Percentiles rank a stretch among this genome's conserved stretches.
Evolutionary conservation across 2,329 filamentous ascomycete species (phyloP).

Genomic region (Fusarium sp.): DNA sequence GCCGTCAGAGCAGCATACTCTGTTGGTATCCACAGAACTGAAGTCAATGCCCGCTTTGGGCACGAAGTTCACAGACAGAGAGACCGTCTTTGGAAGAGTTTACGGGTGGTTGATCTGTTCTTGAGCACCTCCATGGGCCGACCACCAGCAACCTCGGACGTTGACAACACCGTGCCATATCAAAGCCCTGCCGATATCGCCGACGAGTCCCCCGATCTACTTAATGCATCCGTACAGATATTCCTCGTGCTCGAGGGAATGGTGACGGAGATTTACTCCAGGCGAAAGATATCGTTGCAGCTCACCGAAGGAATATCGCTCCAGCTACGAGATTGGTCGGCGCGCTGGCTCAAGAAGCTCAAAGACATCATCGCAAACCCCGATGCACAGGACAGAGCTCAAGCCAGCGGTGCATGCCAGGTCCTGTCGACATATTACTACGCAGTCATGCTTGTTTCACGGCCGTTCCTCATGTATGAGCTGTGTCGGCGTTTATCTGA

Average conservation of each 20-base stretch:
- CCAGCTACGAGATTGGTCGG: conserved; percentile 68
- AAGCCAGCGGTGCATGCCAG: conserved; percentile 65
- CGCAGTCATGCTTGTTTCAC: conserved; percentile 70
- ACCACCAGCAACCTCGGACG: conserved; percentile 67
- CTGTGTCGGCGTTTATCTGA: conserved; percentile 63
- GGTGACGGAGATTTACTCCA: conserved; percentile 68
- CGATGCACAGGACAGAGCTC: conserved; percentile 43
- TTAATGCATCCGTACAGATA: conserved; percentile 69
- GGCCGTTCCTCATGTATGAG: conserved; percentile 72
- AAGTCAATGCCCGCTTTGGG: conserved; percentile 69
- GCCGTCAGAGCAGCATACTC: conserved; percentile 68
- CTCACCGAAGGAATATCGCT: conserved; percentile 69
- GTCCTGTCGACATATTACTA: conserved; percentile 70
- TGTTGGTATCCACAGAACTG: conserved; percentile 67
- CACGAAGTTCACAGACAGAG: conserved; percentile 59
- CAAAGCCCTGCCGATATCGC: conserved; percentile 54
- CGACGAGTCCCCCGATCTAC: conserved; percentile 60
- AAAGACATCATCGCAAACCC: conserved; percentile 55
- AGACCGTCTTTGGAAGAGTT: conserved; percentile 69
- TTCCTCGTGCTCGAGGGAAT: conserved; percentile 67
- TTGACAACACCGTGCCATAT: conserved; percentile 69
- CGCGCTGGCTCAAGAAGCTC: conserved; percentile 63
- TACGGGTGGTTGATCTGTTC: conserved; percentile 67
- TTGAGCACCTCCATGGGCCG: conserved; percentile 69
- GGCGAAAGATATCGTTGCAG: conserved; percentile 67